Base-by-base conservation (phyloP, 768 basidiomycete genomes). In the Russula emetica region DNA sequence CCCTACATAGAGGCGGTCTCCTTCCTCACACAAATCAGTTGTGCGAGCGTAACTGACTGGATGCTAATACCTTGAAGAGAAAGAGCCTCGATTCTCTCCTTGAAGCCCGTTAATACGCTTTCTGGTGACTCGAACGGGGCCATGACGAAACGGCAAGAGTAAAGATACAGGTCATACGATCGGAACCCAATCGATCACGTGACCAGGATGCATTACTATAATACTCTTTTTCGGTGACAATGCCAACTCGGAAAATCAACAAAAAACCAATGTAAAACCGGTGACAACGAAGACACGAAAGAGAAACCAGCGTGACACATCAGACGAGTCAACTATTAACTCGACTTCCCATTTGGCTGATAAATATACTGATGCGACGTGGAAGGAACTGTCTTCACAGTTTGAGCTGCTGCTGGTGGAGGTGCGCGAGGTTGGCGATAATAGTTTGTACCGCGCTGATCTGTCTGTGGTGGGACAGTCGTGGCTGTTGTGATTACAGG, bases 1-100 rank as follows among this genome's bases (percentile, higher is more conserved):
- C 18, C 86, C 86, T 61, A 88, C 69, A 69, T 87, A 92, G 24
- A 90, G 71, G 67, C 79, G 78, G 68, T 82, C 80, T 52, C 78
- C 82, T 83, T 60, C 30, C 52, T 20, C 18, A 38, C 13, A 49
- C 22, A 44, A 24, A 38, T 66, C 40, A 63, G 67, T 26, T 20
- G 30, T 40, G 45, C 24, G 24, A 28, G 3, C 3, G 20, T 14
- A n/a, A 11, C 55, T 5, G 34, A n/a, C 3, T 22, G n/a, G 5
- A 20, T 5, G 10, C 20, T 44, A 24, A 26, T 52, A 67, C 66
- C 68, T 30, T 69, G 68, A 28, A 67, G 9, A 45, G 60, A 44
- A 18, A 69, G 51, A 3, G 68, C 49, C 18, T 69, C 68, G 2
- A 69, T 55, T 7, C 50, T 60, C 60, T 69, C 68, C 28, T 69